Conservation (phyloP, 208 protist species). For the Leishmania tarentolae region DNA sequence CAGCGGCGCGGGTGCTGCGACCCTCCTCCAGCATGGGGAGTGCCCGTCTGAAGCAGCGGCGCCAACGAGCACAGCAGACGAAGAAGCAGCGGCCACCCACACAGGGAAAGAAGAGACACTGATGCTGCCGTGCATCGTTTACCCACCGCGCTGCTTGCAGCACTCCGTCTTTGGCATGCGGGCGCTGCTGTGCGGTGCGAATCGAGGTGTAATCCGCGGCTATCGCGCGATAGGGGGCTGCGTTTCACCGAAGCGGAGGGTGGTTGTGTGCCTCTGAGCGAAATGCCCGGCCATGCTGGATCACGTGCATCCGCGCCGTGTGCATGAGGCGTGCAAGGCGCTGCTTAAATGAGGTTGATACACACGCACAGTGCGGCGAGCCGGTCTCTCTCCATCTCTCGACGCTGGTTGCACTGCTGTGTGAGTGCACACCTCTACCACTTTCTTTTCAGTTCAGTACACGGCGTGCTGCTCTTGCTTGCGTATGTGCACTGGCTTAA, state of each 20-base stretch:
- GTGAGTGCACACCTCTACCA: neutral
- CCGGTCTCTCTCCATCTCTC: neutral
- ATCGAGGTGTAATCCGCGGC: neutral
- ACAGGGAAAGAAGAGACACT: constrained; percentile 21
- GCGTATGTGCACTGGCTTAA: neutral
- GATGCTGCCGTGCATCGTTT: neutral
- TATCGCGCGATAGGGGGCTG: neutral
- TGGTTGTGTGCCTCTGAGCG: neutral
- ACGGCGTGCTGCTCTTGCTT: neutral
- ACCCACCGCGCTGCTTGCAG: neutral
- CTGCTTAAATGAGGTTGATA: neutral
- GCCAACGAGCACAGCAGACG: constrained; percentile 32
- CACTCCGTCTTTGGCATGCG: neutral
- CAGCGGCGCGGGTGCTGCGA: constrained; percentile 47
- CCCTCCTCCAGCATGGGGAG: constrained; percentile 29
- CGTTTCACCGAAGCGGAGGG: neutral
- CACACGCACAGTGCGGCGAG: neutral
- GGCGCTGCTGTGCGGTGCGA: neutral
- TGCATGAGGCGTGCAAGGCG: neutral
- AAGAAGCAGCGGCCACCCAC: constrained; percentile 33
- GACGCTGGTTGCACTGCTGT: neutral
- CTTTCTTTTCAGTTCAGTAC: neutral
- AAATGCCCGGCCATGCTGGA: neutral
- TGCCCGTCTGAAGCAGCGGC: constrained; percentile 38
- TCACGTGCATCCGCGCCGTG: neutral